Conservation (phyloP, 352 stramenopile genomes). For the Globisporangium spinosum region DNA sequence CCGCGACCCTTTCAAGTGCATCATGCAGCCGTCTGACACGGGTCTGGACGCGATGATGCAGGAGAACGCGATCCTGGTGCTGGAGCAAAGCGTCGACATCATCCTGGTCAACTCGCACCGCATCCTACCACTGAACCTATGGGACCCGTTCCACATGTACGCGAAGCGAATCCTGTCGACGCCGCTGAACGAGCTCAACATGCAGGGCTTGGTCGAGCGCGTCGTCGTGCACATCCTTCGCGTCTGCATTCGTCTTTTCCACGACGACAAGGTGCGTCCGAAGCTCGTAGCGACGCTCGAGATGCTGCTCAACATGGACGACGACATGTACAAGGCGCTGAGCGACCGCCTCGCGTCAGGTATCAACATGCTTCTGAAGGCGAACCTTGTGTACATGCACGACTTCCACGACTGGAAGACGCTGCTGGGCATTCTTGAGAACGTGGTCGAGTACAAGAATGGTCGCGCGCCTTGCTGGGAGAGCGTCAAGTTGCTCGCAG, state of each 20-base stretch:
- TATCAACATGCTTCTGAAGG: slow-evolving; percentile 83
- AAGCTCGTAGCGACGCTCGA: slow-evolving; percentile 81
- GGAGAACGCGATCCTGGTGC: slow-evolving; percentile 85
- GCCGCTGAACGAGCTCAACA: slow-evolving; percentile 65
- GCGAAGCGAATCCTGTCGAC: slow-evolving; percentile 73
- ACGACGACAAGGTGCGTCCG: slow-evolving; percentile 75
- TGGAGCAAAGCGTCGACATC: slow-evolving; percentile 80
- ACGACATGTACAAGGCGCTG: slow-evolving; percentile 78
- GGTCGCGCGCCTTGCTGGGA: slow-evolving; percentile 72
- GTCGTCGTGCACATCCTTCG: slow-evolving; percentile 85
- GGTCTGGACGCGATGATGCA: slow-evolving; percentile 83
- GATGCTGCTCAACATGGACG: slow-evolving; percentile 70
- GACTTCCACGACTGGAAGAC: slow-evolving; percentile 79
- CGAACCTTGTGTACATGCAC: slow-evolving; percentile 88
- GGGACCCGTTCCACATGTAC: slow-evolving; percentile 80
- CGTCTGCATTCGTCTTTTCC: slow-evolving; percentile 83
- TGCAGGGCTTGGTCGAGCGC: slow-evolving; percentile 75
- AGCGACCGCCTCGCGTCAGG: slow-evolving; percentile 75
- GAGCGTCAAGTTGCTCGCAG: slow-evolving; percentile 62
- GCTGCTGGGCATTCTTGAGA: slow-evolving; percentile 66
- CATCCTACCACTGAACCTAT: slow-evolving; percentile 66
- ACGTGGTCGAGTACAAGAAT: slow-evolving; percentile 78
- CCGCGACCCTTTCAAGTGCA: slow-evolving; percentile 75
- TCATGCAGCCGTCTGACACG: slow-evolving; percentile 43
- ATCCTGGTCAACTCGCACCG: slow-evolving; percentile 84